Conservation (phyloP, 2,329 filamentous ascomycete genomes). For the Domatiomyces catenatus region DNA sequence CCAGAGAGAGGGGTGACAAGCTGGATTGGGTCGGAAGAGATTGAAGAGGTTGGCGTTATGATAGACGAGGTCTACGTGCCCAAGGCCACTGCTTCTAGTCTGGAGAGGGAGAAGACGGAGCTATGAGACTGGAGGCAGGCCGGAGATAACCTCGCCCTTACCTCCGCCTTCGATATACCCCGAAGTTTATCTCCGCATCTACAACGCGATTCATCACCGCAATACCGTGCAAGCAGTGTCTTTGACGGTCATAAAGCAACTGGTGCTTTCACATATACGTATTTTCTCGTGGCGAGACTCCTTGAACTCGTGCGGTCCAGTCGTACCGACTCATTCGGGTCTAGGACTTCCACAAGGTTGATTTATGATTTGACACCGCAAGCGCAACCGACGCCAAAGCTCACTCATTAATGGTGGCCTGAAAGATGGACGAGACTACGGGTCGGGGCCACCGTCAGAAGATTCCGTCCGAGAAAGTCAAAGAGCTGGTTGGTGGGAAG, state of each 20-base stretch:
- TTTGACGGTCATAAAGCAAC: neutral
- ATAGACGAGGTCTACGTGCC: neutral
- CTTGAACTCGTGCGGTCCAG: neutral
- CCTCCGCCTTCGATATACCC: neutral
- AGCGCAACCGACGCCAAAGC: neutral
- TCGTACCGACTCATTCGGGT: neutral
- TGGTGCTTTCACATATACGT: neutral
- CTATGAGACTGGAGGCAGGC: neutral
- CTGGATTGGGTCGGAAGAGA: neutral
- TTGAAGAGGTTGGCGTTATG: neutral
- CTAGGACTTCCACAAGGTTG: neutral
- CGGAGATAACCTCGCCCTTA: neutral
- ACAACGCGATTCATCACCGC: neutral
- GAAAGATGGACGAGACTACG: constrained; percentile 13
- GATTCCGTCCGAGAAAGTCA: constrained; percentile 16
- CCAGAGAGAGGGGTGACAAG: constrained; percentile 6
- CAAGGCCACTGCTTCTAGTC: neutral
- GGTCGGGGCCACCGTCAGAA: constrained; percentile 16
- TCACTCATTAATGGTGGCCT: neutral
- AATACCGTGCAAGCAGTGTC: neutral
- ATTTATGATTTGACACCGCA: neutral
- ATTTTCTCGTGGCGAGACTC: neutral
- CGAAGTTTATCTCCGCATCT: neutral
- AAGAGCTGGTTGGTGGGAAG: constrained; percentile 12
- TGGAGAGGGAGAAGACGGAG: neutral